Evolutionary conservation across 768 basidiomycete genomes (phyloP), one percentile per base, ranked within the genome.

Genomic region (Lentinus brumalis): DNA sequence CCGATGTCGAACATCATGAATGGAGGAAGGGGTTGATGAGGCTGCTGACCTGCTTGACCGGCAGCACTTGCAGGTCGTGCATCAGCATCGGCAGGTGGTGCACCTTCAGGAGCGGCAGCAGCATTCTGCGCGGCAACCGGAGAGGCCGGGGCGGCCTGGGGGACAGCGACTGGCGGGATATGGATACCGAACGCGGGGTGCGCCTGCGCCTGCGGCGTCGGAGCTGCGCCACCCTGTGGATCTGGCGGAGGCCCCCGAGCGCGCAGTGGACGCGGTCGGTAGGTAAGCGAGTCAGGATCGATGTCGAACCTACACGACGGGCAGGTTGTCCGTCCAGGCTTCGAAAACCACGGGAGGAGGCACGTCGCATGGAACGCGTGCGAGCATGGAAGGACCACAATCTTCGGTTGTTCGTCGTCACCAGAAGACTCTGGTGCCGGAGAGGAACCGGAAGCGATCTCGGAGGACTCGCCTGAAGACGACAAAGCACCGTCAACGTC

Each of bases 241-340:
- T 46, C 49, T 10, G 53, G 15, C 11, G 44, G 54, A 5, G 58
- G 51, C 16, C 60, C 31, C 44, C 51, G 66, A 26, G 58, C 46
- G 8, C 53, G 60, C 32, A 62, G 57, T 4, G 63, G 53, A 35
- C 61, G 63, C 2, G 66, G 66, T 1, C 49, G 54, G 51, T 71
- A 84, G 0, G 89, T 91, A 49, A 92, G 72, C 58, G 86, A 86
- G 57, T 91, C 86, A 0, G 91, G 91, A 68, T 93, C 91, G 56
- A 93, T 83, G 64, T 93, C 86, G 67, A 93, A 93, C 63, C 91
- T 77, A 73, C 91, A 93, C 0, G 89, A 89, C 0, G 91, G 91
- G 65, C 91, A 93, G 1, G 91, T 92, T 18, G 91, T 92, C 64
- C 89, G 88, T 45, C 79, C 81, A 11, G 90, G 88, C 59, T 88